Evolutionary conservation across 2,329 filamentous ascomycete species (phyloP).

Genomic region (Claviceps quebecensis): DNA sequence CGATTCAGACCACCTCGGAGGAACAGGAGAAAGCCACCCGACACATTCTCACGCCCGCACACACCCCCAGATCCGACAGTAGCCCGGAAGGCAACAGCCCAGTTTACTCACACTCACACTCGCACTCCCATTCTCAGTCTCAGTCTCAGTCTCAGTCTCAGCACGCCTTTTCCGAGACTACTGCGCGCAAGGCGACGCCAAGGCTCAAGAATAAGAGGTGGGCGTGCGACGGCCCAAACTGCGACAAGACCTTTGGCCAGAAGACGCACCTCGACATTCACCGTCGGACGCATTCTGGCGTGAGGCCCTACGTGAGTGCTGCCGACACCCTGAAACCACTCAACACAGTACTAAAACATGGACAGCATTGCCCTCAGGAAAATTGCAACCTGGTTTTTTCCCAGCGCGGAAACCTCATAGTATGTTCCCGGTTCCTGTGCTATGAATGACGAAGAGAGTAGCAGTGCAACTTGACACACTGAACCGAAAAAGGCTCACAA

Average conservation of each 20-base stretch:
- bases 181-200: conserved; percentile 10
- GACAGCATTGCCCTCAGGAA: conserved; percentile 51
- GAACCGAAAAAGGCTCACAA: not conserved
- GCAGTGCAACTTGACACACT: not conserved
- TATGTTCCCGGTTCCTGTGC: conserved; percentile 21
- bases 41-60: conserved; percentile 12
- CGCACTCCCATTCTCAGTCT: too few relatives aligned
- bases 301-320: conserved; percentile 68
- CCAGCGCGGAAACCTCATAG: conserved; percentile 81
- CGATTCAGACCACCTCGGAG: conserved; percentile 57
- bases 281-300: conserved; percentile 72
- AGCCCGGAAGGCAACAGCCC: conserved; percentile 11
- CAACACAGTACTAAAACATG: not conserved
- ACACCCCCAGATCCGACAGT: conserved; percentile 8
- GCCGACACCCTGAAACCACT: not conserved
- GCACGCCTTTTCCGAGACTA: conserved; percentile 9
- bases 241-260: conserved; percentile 72
- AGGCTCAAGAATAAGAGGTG: conserved; percentile 43
- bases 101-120: not conserved
- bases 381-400: conserved; percentile 71
- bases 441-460: too few relatives aligned
- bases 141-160: conserved; percentile 15
- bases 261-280: conserved; percentile 92
- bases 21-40: conserved; percentile 17
- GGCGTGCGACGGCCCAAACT: conserved; percentile 58